Evolutionary conservation across 768 basidiomycete genomes (phyloP).

Genomic region (Dacryopinax primogenitus): DNA sequence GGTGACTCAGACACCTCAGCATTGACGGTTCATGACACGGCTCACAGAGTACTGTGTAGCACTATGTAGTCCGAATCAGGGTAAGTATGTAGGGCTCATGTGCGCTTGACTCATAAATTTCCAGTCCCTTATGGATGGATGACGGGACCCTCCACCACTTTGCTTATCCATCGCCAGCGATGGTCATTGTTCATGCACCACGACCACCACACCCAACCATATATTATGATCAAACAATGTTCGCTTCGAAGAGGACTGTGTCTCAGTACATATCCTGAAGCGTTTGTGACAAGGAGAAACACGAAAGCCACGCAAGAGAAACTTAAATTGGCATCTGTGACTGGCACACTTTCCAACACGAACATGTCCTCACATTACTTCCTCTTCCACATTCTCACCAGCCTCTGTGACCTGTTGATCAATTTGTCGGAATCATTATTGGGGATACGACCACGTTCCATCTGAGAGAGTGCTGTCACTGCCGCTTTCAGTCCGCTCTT

Average conservation of each 20-base stretch:
- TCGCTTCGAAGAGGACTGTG: no score
- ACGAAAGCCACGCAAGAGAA: no score
- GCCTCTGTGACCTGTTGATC: not conserved
- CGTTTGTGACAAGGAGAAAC: no score
- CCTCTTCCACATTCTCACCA: not conserved
- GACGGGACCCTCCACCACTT: not conserved
- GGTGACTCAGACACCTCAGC: not conserved
- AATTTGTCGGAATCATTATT: not conserved
- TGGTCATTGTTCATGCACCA: not conserved
- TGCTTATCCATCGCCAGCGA: not conserved
- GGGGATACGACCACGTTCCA: not conserved
- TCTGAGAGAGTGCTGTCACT: not conserved
- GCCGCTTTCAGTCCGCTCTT: not conserved
- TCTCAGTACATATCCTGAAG: no score
- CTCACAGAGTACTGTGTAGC: not conserved
- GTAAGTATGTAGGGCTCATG: no score
- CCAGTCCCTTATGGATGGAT: no score
- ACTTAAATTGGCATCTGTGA: no score
- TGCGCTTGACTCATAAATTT: not conserved
- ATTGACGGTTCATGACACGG: not conserved
- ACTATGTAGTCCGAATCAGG: no score
- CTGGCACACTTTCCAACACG: not conserved
- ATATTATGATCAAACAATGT: no score
- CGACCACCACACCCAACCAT: no score
- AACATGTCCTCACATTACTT: not conserved